Percentiles rank a stretch among this genome's conserved stretches.
Evolutionary conservation across 768 basidiomycete genomes (phyloP).

Genomic region (Xanthoconium purpureum): DNA sequence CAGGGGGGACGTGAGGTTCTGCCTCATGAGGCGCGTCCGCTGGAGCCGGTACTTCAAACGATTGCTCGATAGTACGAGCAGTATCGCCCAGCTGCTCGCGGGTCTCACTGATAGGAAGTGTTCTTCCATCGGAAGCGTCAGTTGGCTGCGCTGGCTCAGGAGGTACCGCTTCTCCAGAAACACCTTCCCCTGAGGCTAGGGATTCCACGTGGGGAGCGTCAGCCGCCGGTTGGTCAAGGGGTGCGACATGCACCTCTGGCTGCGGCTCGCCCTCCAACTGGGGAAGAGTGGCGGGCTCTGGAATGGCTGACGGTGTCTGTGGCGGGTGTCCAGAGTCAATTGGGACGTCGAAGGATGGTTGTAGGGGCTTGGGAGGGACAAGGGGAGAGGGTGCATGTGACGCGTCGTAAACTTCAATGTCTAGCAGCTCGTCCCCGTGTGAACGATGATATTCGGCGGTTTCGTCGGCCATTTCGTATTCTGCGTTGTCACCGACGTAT

Average conservation of each 20-base stretch:
- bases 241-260: conserved; percentile 8
- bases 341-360: conserved; percentile 13
- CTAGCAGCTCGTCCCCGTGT: conserved; percentile 30
- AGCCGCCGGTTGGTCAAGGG: conserved; percentile 17
- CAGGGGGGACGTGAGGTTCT: not conserved
- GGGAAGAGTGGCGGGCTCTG: conserved; percentile 7
- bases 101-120: conserved; percentile 20
- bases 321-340: conserved; percentile 16
- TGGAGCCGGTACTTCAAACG: conserved; percentile 3
- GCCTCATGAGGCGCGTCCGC: conserved; percentile 3
- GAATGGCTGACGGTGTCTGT: not conserved
- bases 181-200: conserved; percentile 4
- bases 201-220: conserved; percentile 18
- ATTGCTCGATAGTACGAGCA: conserved; percentile 1
- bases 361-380: conserved; percentile 11
- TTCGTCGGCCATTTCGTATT: conserved; percentile 45
- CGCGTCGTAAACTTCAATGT: conserved; percentile 42
- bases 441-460: conserved; percentile 24
- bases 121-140: conserved; percentile 4
- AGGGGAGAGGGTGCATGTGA: conserved; percentile 34
- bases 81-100: conserved; percentile 12
- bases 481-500: conserved; percentile 43
- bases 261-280: conserved; percentile 5
- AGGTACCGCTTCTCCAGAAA: conserved; percentile 5
- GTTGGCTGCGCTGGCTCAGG: conserved; percentile 5